Base-by-base conservation (phyloP, 495 filamentous ascomycete species). In the Aspergillus cristatus region DNA sequence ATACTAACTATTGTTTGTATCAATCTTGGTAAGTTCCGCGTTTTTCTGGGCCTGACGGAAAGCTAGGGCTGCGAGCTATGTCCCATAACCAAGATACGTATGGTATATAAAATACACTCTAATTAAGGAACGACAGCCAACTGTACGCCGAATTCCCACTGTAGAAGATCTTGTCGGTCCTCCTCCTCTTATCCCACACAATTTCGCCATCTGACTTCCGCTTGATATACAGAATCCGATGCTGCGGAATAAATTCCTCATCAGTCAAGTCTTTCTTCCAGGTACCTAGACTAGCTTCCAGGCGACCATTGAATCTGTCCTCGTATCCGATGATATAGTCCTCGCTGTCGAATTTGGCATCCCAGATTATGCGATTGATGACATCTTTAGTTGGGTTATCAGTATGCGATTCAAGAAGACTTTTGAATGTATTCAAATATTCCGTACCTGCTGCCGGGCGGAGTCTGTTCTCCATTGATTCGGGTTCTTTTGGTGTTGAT, bases 161-260 rank as follows among this genome's bases (percentile, higher is more conserved):
- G 45, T 70, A 69, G 68, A 69, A 88, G 41, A 71, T 63, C 46
- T 47, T 56, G 58, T 64, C 79, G 48, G 66, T 73, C 58, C 67
- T 77, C 57, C 52, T 50, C 37, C 58, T 58, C 33, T 74, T 56
- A 42, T 80, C 71, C 76, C 79, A 81, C 8, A 81, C 63, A 22
- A 65, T 51, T 11, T 63, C 55, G 10, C 60, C 65, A 40, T 72
- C 59, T 6, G 54, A 53, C 46, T 58, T 71, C 34, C 70, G 65
- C 53, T 72, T 75, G 43, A 90, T 86, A 44, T 81, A 86, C 34
- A 83, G 35, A 34, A 90, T 79, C 3, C 86, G 71, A 58, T 90
- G 85, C 58, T 82, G 73, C 6, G 86, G 86, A 45, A 90, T 89
- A 49, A 87, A 90, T 43, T 89, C 85, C 46, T 90, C 80, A 44